Percentiles rank a stretch among this genome's conserved stretches.
Evolutionary conservation across 1,284 basidiomycete species (phyloP).

Genomic region (Fomitopsis betulina): DNA sequence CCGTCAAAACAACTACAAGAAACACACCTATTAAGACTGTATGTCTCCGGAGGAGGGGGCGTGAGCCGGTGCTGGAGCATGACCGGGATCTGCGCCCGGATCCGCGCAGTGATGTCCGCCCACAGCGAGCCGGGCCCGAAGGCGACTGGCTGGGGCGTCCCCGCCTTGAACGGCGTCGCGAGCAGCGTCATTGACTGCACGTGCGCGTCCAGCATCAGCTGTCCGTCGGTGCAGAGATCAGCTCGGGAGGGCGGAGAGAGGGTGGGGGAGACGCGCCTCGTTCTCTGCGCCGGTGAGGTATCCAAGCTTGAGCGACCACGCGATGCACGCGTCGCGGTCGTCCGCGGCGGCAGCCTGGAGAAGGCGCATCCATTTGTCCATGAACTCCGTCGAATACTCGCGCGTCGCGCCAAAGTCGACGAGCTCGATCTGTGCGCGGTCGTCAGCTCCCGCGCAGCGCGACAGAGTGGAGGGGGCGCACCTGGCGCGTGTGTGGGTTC

Average conservation of each 20-base stretch:
- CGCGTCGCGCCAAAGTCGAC: slow-evolving; percentile 97
- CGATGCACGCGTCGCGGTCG: slow-evolving; percentile 66
- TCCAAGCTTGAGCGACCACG: slow-evolving; percentile 77
- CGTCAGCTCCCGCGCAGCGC: not conserved
- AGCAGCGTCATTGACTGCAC: slow-evolving; percentile 80
- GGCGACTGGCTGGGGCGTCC: slow-evolving; percentile 61
- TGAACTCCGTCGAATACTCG: slow-evolving; percentile 83
- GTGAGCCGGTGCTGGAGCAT: slow-evolving; percentile 90
- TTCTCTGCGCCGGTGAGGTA: slow-evolving; percentile 91
- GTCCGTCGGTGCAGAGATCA: not conserved
- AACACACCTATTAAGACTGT: slow-evolving; percentile 81
- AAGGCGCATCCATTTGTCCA: slow-evolving; percentile 83
- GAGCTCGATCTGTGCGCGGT: slow-evolving; percentile 62
- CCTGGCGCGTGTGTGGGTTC: slow-evolving; percentile 58
- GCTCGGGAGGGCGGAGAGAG: not conserved
- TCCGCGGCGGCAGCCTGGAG: slow-evolving; percentile 75
- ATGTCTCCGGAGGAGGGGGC: slow-evolving; percentile 93
- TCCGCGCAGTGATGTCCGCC: slow-evolving; percentile 68
- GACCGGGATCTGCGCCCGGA: slow-evolving; percentile 81
- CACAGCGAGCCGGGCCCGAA: slow-evolving; percentile 67
- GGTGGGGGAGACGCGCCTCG: slow-evolving; percentile 43
- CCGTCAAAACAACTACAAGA: slow-evolving; percentile 1
- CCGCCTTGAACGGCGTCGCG: slow-evolving; percentile 72
- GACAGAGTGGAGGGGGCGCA: slow-evolving; percentile 14
- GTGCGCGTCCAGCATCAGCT: slow-evolving; percentile 90